Conservation (phyloP, 176 grass and related monocot species). For the Poa pratensis region DNA sequence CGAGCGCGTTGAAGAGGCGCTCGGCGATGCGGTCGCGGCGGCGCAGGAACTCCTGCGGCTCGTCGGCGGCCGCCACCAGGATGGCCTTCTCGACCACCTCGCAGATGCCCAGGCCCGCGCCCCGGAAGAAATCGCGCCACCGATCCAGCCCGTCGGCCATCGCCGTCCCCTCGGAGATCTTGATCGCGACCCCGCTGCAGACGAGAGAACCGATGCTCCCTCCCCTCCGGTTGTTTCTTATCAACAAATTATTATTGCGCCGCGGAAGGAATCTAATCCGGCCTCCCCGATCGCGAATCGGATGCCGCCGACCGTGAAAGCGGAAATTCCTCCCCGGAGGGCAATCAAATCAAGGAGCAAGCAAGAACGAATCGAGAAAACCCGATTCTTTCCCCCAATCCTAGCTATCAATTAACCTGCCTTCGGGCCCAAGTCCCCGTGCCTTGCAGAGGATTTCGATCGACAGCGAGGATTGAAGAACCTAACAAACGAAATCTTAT, state of each 20-base stretch:
- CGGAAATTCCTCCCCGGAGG: background rate
- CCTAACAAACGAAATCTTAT: slow-evolving; percentile 37
- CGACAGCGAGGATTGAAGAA: slow-evolving; percentile 19
- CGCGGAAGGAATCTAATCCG: slow-evolving; percentile 43
- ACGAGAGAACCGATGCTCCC: slow-evolving; percentile 8
- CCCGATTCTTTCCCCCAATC: background rate
- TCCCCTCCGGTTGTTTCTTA: background rate
- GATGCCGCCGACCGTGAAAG: slow-evolving; percentile 40
- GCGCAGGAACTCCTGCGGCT: slow-evolving; percentile 66
- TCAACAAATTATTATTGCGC: slow-evolving; percentile 28
- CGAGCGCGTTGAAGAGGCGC: slow-evolving; percentile 60
- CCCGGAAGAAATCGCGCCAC: slow-evolving; percentile 77
- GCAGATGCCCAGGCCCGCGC: slow-evolving; percentile 70
- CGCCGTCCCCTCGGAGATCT: slow-evolving; percentile 30
- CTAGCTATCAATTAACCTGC: background rate
- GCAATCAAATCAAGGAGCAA: slow-evolving; percentile 26
- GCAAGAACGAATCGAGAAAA: slow-evolving; percentile 38
- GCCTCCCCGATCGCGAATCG: slow-evolving; percentile 18
- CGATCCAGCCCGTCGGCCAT: slow-evolving; percentile 63
- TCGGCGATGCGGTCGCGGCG: slow-evolving; percentile 79
- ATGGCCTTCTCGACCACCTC: slow-evolving; percentile 86
- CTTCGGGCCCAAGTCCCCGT: slow-evolving; percentile 31
- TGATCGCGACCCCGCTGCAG: background rate
- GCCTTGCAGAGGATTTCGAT: slow-evolving; percentile 32
- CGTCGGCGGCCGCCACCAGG: slow-evolving; percentile 68